Percentiles rank a stretch among this genome's conserved stretches.
Conservation (phyloP, 257 asterid species). For the Ilex aquifolium region DNA sequence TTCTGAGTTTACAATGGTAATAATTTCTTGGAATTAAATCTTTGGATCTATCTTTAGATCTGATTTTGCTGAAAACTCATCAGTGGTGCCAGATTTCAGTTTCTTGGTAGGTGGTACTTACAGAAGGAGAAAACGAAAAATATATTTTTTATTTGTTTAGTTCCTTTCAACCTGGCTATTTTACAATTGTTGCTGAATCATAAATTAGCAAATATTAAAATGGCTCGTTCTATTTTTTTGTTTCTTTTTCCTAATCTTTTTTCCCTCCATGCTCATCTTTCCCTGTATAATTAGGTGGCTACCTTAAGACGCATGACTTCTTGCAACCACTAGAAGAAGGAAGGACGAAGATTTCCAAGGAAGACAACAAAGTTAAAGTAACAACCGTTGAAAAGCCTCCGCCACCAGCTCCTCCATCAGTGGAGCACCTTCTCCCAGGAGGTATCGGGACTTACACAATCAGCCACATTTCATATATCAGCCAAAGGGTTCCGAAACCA, state of each 20-base stretch:
- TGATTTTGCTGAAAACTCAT: too few species aligned
- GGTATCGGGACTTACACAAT: conserved; percentile 75
- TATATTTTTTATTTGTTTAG: too few species aligned
- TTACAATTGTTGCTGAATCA: too few species aligned
- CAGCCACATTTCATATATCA: conserved; percentile 40
- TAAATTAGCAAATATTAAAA: too few species aligned
- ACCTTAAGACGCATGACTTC: conserved; percentile 80
- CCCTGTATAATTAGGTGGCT: conserved; percentile 41
- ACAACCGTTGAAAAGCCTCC: conserved; percentile 45
- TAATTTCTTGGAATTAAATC: too few species aligned
- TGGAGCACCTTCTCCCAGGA: conserved; percentile 71
- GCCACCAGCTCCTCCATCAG: conserved; percentile 32
- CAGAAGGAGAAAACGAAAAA: too few species aligned
- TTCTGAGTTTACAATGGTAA: too few species aligned
- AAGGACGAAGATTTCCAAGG: conserved; percentile 39
- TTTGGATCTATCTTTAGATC: too few species aligned
- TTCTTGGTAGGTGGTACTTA: too few species aligned
- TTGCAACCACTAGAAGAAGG: conserved; percentile 79
- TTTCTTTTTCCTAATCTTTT: too few species aligned
- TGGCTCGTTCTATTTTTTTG: too few species aligned
- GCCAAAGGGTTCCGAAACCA: conserved; percentile 48
- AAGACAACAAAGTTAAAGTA: conserved; percentile 39
- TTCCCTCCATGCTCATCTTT: not conserved
- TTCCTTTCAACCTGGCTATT: not conserved
- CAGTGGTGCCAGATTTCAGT: too few species aligned